These are phyloP conservation scores for Cyberlindnera maclurae DNA, from an alignment of 805 yeast species.

Conservation along the genomic window DNA sequence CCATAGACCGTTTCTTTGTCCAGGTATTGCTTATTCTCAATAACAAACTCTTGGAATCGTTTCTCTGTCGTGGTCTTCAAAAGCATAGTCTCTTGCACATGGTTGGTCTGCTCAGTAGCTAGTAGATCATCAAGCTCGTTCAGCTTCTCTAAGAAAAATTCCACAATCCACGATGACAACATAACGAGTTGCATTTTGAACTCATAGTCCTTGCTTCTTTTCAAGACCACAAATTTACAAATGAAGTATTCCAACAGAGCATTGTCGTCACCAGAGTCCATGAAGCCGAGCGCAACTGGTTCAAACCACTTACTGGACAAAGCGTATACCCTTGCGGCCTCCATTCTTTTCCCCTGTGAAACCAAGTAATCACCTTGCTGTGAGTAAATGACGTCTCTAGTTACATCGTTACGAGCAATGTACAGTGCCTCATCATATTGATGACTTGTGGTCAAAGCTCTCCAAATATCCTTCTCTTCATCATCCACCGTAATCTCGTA, in stretches of 20 bases:
- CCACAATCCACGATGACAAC: constrained; percentile 31
- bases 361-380: constrained; percentile 49
- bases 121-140: constrained; percentile 28
- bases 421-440: constrained; percentile 61
- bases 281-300: constrained; percentile 49
- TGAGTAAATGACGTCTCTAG: constrained; percentile 42
- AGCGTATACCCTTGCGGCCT: constrained; percentile 57
- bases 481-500: constrained; percentile 66
- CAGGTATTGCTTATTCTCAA: constrained; percentile 37
- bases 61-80: constrained; percentile 22
- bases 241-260: constrained; percentile 42
- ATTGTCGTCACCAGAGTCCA: constrained; percentile 34
- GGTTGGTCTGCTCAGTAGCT: constrained; percentile 22
- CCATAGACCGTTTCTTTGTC: constrained; percentile 68
- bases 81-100: constrained; percentile 18
- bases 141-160: constrained; percentile 26
- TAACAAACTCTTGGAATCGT: constrained; percentile 43
- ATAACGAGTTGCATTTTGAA: constrained; percentile 26
- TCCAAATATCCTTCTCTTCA: constrained; percentile 76
- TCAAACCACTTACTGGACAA: constrained; percentile 62
- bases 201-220: constrained; percentile 19
- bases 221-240: constrained; percentile 32
- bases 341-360: constrained; percentile 21
- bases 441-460: constrained; percentile 40
- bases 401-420: constrained; percentile 28